phyloP scores from a whole-genome alignment of 306 rosid species.

The Malus fusca region DNA sequence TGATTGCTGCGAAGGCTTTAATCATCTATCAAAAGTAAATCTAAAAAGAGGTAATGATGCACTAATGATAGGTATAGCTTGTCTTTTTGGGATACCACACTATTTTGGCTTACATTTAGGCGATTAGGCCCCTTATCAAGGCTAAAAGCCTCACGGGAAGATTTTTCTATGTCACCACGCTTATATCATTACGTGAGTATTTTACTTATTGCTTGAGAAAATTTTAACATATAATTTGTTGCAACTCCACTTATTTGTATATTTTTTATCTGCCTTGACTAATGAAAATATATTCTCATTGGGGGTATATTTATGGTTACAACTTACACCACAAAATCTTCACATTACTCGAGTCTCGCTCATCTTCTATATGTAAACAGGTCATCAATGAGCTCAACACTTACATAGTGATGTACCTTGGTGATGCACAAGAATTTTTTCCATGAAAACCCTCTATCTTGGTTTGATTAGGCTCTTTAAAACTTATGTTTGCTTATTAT shows the following conservation, averaged over 20 bases:
- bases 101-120: background rate
- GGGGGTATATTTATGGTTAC: background rate
- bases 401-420: background rate
- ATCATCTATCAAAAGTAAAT: background rate
- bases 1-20: slow-evolving; percentile 7
- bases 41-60: slow-evolving; percentile 2
- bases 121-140: background rate
- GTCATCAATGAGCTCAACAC: background rate
- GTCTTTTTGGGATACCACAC: background rate
- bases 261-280: too few species aligned
- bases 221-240: too few species aligned
- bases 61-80: background rate
- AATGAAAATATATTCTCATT: too few species aligned
- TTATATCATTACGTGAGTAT: too few species aligned
- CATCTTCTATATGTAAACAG: background rate
- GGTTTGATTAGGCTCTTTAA: background rate
- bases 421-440: background rate
- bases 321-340: background rate
- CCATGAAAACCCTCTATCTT: too few species aligned
- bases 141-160: background rate
- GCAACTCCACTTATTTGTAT: too few species aligned
- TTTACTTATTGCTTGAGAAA: too few species aligned
- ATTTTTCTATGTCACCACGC: too few species aligned
- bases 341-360: too few species aligned
- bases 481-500: background rate